Percentiles rank a stretch among this genome's conserved stretches.
These are phyloP conservation scores for Phaffia australis DNA, from an alignment of 768 basidiomycete genomes.

Conservation along the genomic window DNA sequence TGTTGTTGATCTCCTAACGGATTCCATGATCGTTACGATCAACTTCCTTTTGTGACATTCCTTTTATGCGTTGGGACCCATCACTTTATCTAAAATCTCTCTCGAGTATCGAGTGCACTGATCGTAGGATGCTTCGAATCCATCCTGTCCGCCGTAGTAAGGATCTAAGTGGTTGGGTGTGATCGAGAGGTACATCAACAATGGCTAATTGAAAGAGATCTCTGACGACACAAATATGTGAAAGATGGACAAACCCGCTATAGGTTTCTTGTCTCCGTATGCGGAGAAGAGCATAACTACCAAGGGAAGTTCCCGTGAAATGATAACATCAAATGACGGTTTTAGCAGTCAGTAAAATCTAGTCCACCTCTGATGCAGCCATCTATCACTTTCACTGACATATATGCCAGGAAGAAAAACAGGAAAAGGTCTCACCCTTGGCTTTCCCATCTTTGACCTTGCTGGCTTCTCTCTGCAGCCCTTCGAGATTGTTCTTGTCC, in stretches of 20 bases:
- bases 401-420: neutral
- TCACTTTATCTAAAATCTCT: slow-evolving; percentile 12
- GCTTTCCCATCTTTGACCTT: neutral
- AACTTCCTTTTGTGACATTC: too few relatives aligned
- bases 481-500: slow-evolving; percentile 19
- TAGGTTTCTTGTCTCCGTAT: slow-evolving; percentile 9
- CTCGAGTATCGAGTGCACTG: slow-evolving; percentile 17
- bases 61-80: neutral
- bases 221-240: neutral
- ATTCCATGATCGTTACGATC: too few relatives aligned
- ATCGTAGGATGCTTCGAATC: slow-evolving; percentile 11
- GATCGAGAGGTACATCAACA: neutral
- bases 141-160: slow-evolving; percentile 18
- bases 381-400: too few relatives aligned
- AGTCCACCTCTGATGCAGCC: too few relatives aligned
- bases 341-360: too few relatives aligned
- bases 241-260: neutral
- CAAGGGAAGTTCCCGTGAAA: too few relatives aligned
- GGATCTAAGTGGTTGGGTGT: neutral
- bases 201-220: neutral
- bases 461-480: neutral
- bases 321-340: too few relatives aligned
- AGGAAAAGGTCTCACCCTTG: neutral
- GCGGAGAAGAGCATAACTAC: slow-evolving; percentile 20
- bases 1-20: too few relatives aligned